Base-by-base conservation (phyloP, 139 green algal genomes). In the Prasinococcaceae sp. region DNA sequence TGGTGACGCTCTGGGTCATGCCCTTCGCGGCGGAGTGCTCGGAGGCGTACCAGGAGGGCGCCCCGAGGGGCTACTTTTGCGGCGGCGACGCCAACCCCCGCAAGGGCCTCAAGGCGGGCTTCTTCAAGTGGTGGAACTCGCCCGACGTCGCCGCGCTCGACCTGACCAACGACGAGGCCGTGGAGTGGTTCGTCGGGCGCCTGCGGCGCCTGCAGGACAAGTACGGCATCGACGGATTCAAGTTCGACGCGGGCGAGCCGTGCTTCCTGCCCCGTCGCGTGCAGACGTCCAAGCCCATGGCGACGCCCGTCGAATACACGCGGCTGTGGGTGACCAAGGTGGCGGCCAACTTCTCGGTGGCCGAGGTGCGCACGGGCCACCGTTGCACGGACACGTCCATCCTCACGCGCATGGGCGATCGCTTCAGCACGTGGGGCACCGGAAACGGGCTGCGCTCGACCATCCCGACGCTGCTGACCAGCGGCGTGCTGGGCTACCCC, bases 201-300 rank as follows among this genome's bases (percentile, higher is more conserved):
- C 54, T 84, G 45, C 50, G 57, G 24, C 28, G 17, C 2, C 61
- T 83, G 24, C 75, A 78, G 49, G 58, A 47, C 3, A 27, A 51
- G 3, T 65, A 68, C 4, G 59, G 56, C 28, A 58, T 83, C 24
- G 74, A 83, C 52, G 75, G 75, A 12, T 83, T 82, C 58, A 83
- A 83, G 65, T 83, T 83, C 36, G 75, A 83, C 41, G 75, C 68
- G 23, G 76, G 76, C 2, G 76, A 84, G 63, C 76, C 76, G 8
- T 82, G 75, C 69, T 84, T 83, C 55, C 55, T 83, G 17, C 75
- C 75, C 0, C 44, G 32, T 9, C 41, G 50, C 2, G 70, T 73
- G 51, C 28, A 33, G 10, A 78, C 69, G 50, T 46, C 66, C 35
- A 47, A 32, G n/a, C 58, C 65, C 17, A 44, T 83, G 22, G 41